These are phyloP conservation scores for Hygrophoropsis aurantiaca DNA, from an alignment of 768 basidiomycete genomes.

Conservation along the genomic window DNA sequence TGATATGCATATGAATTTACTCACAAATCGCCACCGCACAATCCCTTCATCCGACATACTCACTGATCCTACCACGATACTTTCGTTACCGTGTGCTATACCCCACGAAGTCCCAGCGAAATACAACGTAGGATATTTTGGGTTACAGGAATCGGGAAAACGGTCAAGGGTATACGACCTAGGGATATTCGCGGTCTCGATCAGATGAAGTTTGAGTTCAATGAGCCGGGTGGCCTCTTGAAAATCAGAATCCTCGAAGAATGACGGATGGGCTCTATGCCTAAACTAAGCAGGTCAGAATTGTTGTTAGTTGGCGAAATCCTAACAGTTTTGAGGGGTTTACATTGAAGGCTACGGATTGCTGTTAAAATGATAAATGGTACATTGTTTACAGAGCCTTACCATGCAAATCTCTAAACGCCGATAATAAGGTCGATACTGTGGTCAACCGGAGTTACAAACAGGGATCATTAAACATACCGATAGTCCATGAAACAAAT, in stretches of 20 bases:
- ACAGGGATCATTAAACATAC: slow-evolving; percentile 30
- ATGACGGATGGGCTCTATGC: slow-evolving; percentile 32
- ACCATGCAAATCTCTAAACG: slow-evolving; percentile 24
- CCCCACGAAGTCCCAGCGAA: slow-evolving; percentile 48
- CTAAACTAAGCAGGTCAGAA: slow-evolving; percentile 24
- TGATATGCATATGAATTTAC: slow-evolving; percentile 21
- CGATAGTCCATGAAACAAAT: slow-evolving; percentile 81
- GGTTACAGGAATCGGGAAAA: slow-evolving; percentile 20
- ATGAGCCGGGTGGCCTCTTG: slow-evolving; percentile 67
- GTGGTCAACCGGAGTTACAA: neutral
- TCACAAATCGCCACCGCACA: slow-evolving; percentile 61
- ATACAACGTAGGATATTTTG: slow-evolving; percentile 42
- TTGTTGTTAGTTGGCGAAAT: slow-evolving; percentile 34
- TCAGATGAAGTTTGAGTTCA: slow-evolving; percentile 52
- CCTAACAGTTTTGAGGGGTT: slow-evolving; percentile 11
- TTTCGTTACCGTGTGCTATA: slow-evolving; percentile 40
- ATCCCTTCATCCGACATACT: slow-evolving; percentile 44
- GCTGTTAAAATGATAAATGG: neutral
- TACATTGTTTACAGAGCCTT: slow-evolving; percentile 4
- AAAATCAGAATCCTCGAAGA: slow-evolving; percentile 55
- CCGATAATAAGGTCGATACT: neutral
- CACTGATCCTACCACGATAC: slow-evolving; percentile 50
- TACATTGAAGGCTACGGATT: slow-evolving; percentile 50
- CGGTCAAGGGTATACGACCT: slow-evolving; percentile 16
- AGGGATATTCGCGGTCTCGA: slow-evolving; percentile 28